Conservation (phyloP, 202 grass and related monocot genomes). For the Panicum hallii region DNA sequence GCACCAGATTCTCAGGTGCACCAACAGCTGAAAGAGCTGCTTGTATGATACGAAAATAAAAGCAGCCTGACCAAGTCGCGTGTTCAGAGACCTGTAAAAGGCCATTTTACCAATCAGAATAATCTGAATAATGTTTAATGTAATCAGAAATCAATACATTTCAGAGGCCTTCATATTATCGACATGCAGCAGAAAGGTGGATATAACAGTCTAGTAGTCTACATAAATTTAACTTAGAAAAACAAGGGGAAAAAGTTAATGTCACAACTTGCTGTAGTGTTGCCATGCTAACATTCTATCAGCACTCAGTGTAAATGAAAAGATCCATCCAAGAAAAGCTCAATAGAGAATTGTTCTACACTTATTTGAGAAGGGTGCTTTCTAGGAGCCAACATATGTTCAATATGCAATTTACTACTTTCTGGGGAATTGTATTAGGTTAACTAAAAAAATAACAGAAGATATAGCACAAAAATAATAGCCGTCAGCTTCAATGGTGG, state of each 20-base stretch:
- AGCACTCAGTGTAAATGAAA: conserved; percentile 9
- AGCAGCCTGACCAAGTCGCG: conserved; percentile 97
- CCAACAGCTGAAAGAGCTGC: conserved; percentile 92
- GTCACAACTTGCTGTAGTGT: neutral
- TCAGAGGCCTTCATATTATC: neutral
- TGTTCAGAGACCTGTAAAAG: conserved; percentile 85
- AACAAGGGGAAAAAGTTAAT: neutral
- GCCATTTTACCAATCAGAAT: conserved; percentile 37
- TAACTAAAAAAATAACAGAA: conserved; percentile 2
- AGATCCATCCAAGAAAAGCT: conserved; percentile 1
- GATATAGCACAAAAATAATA: neutral
- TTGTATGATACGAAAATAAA: conserved; percentile 98
- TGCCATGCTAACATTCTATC: conserved; percentile 16
- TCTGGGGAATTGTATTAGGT: conserved; percentile 1
- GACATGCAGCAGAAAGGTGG: neutral
- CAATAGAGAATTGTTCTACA: neutral
- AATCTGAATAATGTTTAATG: conserved; percentile 4
- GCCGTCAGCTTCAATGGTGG: neutral
- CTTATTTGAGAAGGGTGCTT: conserved; percentile 18
- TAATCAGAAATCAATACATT: conserved; percentile 16
- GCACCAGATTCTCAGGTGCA: conserved; percentile 95
- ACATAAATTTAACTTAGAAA: conserved; percentile 26
- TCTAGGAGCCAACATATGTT: neutral
- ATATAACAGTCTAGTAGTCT: neutral
- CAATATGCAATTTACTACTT: neutral